Base-by-base conservation (phyloP, 345 rosid species). In the Raphanus raphanistrum region DNA sequence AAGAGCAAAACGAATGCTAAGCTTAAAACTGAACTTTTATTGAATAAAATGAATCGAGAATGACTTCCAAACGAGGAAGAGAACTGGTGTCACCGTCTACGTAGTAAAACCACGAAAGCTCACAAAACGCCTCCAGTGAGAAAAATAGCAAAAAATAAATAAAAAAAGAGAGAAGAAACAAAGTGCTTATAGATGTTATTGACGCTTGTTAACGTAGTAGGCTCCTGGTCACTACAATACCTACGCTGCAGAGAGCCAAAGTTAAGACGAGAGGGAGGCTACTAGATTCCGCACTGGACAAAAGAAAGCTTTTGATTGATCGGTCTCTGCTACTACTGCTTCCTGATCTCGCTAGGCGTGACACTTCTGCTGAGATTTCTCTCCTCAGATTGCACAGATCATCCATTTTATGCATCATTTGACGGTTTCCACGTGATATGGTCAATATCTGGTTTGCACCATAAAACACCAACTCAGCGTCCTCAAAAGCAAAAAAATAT, bases 361-460 rank as follows among this genome's bases (percentile, higher is more conserved):
- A 77, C 63, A 81, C 80, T 70, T 88, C 87, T 33, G 84, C 85
- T 60, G 76, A 16, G 78, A 64, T 84, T 72, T 86, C 90, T 2
- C 74, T 84, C 63, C 91, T 75, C 79, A 96, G 85, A 70, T 66
- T 90, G 80, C 83, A 81, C 48, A 96, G 81, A 60, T 79, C 89
- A 77, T 90, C 97, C 27, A 96, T 65, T 84, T 81, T 90, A 76
- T 85, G 90, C 87, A 87, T 85, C 63, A 96, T 81, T 82, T 91
- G 98, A 26, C 93, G 89, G 66, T 96, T 97, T 69, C 90, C 94
- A 32, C 90, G 82, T 7, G 84, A 71, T 3, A 96, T 79, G 2
- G 72, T 79, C 5, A 90, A 87, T 76, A 95, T 78, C 97, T 95
- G 63, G 89, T 73, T 33, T 71, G 70, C 67, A 32, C 41, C 12